Evolutionary conservation across 2,329 filamentous ascomycete species (phyloP).

Genomic region (Chaetoscypha palmicola): DNA sequence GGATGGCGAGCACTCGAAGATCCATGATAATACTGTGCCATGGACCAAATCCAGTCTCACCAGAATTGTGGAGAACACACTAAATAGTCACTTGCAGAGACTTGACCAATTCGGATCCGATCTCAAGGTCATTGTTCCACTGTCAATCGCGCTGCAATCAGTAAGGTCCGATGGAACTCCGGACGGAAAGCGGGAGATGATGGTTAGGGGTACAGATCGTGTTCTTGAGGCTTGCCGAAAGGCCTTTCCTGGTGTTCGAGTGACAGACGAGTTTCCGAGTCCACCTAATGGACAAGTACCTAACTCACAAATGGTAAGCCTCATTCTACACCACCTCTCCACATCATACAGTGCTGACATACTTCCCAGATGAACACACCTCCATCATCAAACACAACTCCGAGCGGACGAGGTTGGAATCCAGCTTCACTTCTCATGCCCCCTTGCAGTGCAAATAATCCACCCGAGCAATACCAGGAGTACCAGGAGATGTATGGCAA

Average conservation of each 20-base stretch:
- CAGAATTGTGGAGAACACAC: slow-evolving; percentile 27
- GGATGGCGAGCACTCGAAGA: neutral
- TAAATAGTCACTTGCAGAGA: slow-evolving; percentile 26
- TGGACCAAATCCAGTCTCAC: slow-evolving; percentile 26
- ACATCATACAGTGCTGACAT: neutral
- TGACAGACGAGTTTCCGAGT: neutral
- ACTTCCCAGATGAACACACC: neutral
- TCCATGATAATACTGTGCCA: slow-evolving; percentile 5
- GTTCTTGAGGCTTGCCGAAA: slow-evolving; percentile 19
- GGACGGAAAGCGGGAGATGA: slow-evolving; percentile 23
- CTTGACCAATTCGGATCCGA: slow-evolving; percentile 27
- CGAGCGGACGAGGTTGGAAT: slow-evolving; percentile 1
- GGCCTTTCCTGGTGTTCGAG: slow-evolving; percentile 8
- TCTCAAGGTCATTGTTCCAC: slow-evolving; percentile 29
- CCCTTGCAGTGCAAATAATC: neutral
- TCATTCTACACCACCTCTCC: neutral
- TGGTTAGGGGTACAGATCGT: slow-evolving; percentile 29
- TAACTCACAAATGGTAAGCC: neutral
- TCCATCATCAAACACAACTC: neutral
- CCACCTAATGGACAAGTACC: neutral
- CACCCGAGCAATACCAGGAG: neutral
- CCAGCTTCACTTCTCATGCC: neutral
- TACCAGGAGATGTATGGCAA: too few species aligned
- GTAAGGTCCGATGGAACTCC: slow-evolving; percentile 26
- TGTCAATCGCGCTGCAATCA: slow-evolving; percentile 28